phyloP scores from a whole-genome alignment of 345 rosid genomes.

The Acer saccharum region DNA sequence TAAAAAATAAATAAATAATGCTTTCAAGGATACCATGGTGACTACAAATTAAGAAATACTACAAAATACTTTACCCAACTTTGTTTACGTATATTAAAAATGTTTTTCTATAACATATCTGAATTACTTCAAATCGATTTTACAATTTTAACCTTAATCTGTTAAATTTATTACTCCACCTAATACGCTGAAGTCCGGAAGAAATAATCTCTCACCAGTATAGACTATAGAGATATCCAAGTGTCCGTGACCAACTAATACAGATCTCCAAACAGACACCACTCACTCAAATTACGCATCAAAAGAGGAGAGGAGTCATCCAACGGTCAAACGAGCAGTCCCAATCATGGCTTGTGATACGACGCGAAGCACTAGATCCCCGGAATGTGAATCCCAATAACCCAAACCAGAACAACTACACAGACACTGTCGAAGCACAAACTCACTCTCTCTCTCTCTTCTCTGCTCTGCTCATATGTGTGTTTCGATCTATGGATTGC shows the following conservation, averaged over 20 bases:
- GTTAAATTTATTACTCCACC: too few species aligned
- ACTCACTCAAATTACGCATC: not conserved
- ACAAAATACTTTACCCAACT: too few species aligned
- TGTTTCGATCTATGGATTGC: conserved; percentile 37
- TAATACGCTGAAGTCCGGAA: too few species aligned
- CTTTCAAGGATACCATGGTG: too few species aligned
- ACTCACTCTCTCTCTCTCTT: not conserved
- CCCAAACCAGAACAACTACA: not conserved
- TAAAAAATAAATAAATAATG: too few species aligned
- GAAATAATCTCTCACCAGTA: not conserved
- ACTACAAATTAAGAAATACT: too few species aligned
- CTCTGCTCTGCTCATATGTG: not conserved
- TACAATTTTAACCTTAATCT: too few species aligned
- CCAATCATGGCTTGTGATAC: conserved; percentile 4
- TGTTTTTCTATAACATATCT: too few species aligned
- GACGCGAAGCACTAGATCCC: conserved; percentile 36
- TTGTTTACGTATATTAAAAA: too few species aligned
- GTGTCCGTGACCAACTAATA: not conserved
- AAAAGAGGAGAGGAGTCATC: conserved; percentile 2
- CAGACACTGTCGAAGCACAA: not conserved
- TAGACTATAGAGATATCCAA: not conserved
- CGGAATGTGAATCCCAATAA: conserved; percentile 15
- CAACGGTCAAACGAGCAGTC: conserved; percentile 7
- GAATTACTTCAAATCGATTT: too few species aligned
- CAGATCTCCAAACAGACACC: not conserved